phyloP scores from a whole-genome alignment of 192 early-diverging fungal genomes.

The Gorgonomyces haynaldii region DNA sequence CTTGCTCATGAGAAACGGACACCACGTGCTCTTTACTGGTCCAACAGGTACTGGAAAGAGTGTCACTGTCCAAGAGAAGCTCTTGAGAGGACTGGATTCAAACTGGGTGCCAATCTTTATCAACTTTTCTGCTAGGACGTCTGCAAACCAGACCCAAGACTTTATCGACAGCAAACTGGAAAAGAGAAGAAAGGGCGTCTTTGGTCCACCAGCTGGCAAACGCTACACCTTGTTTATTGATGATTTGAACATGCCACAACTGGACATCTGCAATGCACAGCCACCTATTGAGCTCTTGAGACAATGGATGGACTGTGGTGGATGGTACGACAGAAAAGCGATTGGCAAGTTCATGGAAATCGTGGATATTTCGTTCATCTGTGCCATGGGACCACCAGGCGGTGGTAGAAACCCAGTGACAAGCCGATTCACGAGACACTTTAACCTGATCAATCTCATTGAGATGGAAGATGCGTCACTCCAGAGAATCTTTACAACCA shows the following conservation, averaged over 20 bases:
- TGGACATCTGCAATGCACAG: constrained; percentile 51
- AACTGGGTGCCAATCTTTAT: constrained; percentile 37
- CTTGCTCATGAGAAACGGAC: constrained; percentile 36
- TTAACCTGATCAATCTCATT: constrained; percentile 45
- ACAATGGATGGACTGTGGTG: constrained; percentile 53
- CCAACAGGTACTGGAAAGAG: constrained; percentile 52
- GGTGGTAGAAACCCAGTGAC: constrained; percentile 51
- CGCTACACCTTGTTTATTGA: constrained; percentile 46
- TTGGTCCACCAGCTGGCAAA: constrained; percentile 52
- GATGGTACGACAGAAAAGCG: constrained; percentile 49
- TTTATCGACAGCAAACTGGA: constrained; percentile 53
- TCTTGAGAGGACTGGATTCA: constrained; percentile 40
- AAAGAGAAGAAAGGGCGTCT: constrained; percentile 50
- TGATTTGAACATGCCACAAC: constrained; percentile 51
- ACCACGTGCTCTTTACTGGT: constrained; percentile 41
- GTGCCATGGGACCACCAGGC: constrained; percentile 52
- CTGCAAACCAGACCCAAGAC: constrained; percentile 53
- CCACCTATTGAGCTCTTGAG: constrained; percentile 50
- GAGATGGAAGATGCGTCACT: constrained; percentile 47
- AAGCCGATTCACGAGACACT: constrained; percentile 38
- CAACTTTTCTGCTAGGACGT: constrained; percentile 49
- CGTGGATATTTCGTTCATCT: constrained; percentile 43
- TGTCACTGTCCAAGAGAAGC: constrained; percentile 48
- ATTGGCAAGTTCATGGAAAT: constrained; percentile 53
- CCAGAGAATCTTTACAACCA: constrained; percentile 41